A percentile compares a stretch with the other conserved stretches of the same genome.
Conservation (phyloP, 2,329 filamentous ascomycete genomes). For the Nectriaceae sp. region DNA sequence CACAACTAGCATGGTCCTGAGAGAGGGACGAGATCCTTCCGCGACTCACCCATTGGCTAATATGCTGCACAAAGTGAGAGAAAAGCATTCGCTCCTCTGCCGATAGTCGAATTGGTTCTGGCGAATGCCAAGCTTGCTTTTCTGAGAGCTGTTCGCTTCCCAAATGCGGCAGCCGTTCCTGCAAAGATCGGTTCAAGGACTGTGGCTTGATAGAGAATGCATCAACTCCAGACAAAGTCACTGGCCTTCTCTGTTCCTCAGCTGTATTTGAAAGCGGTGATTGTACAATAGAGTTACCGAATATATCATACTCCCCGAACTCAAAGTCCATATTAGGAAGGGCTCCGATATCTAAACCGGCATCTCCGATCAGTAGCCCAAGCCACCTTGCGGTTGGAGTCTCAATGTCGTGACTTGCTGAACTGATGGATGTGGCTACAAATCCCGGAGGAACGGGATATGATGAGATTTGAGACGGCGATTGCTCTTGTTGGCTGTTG, state of each 20-base stretch:
- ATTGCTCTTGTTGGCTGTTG: too few relatives aligned
- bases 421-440: too few relatives aligned
- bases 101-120: background rate
- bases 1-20: too few relatives aligned
- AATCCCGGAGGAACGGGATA: too few relatives aligned
- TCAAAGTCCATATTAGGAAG: background rate
- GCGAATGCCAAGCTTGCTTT: slow-evolving; percentile 8
- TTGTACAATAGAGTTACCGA: slow-evolving; percentile 4
- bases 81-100: slow-evolving; percentile 6
- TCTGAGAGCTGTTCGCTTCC: background rate
- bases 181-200: background rate
- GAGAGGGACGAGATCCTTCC: too few relatives aligned
- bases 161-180: background rate
- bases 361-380: slow-evolving; percentile 16
- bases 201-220: background rate
- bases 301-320: background rate
- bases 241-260: background rate
- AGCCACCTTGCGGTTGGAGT: slow-evolving; percentile 22
- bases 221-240: background rate
- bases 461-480: too few relatives aligned
- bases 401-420: too few relatives aligned
- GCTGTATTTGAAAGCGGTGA: background rate
- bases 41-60: slow-evolving; percentile 10
- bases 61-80: slow-evolving; percentile 8
- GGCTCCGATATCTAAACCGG: slow-evolving; percentile 1